Evolutionary conservation across 441 rosid genomes (phyloP).

Genomic region (Erysimum cheiri): DNA sequence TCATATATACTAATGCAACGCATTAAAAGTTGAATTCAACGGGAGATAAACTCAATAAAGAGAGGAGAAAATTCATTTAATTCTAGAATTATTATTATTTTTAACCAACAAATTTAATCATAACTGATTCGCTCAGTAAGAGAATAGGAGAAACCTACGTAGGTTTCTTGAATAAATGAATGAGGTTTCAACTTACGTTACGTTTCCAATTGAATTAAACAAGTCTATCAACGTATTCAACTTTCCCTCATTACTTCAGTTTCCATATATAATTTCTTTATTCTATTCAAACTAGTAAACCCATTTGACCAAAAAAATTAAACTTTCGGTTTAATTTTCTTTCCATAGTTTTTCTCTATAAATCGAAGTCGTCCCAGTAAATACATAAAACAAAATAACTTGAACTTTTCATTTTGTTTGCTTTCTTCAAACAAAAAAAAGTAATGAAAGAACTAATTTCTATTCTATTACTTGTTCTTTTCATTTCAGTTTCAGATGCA

Average conservation of each 20-base stretch:
- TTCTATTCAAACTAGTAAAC: too few species aligned
- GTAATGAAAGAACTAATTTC: constrained; percentile 12
- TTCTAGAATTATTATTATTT: background rate
- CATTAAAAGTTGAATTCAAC: background rate
- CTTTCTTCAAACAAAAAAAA: constrained; percentile 2
- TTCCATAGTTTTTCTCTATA: background rate
- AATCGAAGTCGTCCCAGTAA: constrained; percentile 14
- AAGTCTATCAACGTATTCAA: background rate
- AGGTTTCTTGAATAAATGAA: background rate
- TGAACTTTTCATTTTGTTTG: background rate
- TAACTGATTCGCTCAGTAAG: background rate
- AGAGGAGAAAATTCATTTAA: background rate
- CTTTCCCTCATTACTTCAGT: background rate
- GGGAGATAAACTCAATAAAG: too few species aligned
- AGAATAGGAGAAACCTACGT: too few species aligned
- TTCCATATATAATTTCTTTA: too few species aligned
- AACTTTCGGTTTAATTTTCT: background rate
- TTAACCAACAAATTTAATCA: background rate
- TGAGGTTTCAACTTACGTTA: background rate
- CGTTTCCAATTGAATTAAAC: background rate
- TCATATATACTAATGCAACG: background rate
- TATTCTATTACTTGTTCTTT: constrained; percentile 21
- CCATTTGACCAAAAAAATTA: too few species aligned
- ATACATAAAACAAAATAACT: background rate
- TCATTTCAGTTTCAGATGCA: constrained; percentile 25